Base-by-base conservation (phyloP, 805 yeast species). In the Spathaspora sp. region DNA sequence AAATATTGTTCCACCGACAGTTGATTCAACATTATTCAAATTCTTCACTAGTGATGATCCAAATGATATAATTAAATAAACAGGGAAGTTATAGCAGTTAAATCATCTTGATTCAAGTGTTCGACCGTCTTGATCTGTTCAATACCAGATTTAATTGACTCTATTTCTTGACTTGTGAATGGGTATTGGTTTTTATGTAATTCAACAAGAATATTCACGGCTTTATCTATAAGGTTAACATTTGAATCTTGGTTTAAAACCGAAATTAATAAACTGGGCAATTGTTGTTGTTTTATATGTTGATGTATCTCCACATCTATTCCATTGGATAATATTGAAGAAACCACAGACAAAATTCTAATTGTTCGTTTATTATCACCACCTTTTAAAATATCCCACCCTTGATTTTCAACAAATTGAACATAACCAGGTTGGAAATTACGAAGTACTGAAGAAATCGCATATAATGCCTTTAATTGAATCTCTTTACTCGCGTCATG, bases 401-500 rank as follows among this genome's bases (percentile, higher is more conserved):
- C 97, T 16, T 79, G 65, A 4, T 66, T 57, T 29, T 72, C 64
- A 42, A 73, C 79, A 60, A 94, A 93, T 54, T 72, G 63, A 4
- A 71, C 68, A 52, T 82, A 82, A 2, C 83, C 86, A 0, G 68
- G 69, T 26, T 70, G 67, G 61, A 82, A 85, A 68, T 93, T 92
- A 62, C 96, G 81, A 6, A 90, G 67, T 12, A 85, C 73, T 40
- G 86, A 83, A 0, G 96, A 80, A 16, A 93, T 68, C 0, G 97
- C 97, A 63, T 87, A 89, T 26, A 91, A 63, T 0, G 89, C 83
- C 64, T 92, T 92, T 32, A 79, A 66, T 49, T 78, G 73, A 26
- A 82, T 79, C 2, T 49, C 63, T 26, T 51, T 51, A 5, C 63
- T 48, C 1, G 50, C 20, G 2, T 60, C 63, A 19, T 66, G 64